phyloP scores from a whole-genome alignment of 257 asterid species.

The Lavandula angustifolia region DNA sequence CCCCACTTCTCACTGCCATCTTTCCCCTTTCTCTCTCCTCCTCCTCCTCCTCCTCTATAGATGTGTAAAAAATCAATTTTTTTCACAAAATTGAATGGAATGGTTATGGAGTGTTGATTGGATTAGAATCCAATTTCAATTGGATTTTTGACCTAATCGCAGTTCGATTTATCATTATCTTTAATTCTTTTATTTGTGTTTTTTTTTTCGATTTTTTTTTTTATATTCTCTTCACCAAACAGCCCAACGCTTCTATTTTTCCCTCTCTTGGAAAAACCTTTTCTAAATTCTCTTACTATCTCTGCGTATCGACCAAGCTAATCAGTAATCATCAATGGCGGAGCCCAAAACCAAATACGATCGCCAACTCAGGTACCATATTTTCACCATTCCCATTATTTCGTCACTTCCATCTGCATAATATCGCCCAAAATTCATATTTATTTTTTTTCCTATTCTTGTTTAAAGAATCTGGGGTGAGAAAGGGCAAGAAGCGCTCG shows the following conservation, averaged over 20 bases:
- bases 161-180: neutral
- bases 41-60: neutral
- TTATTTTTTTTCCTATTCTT: neutral
- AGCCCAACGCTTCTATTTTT: conserved; percentile 19
- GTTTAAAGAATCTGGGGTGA: conserved; percentile 93
- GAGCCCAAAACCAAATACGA: conserved; percentile 91
- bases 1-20: conserved; percentile 64
- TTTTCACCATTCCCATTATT: neutral
- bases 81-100: too few species aligned
- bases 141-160: too few species aligned
- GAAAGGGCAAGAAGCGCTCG: conserved; percentile 96
- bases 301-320: conserved; percentile 54
- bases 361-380: conserved; percentile 89
- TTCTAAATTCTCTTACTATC: conserved; percentile 9
- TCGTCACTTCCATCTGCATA: neutral
- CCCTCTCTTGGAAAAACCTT: conserved; percentile 26
- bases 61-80: too few species aligned
- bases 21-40: conserved; percentile 14
- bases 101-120: too few species aligned
- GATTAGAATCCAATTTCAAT: too few species aligned
- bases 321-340: conserved; percentile 70
- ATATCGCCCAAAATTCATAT: conserved; percentile 17
- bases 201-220: neutral
- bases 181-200: neutral
- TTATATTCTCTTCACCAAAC: conserved; percentile 15